Conservation (phyloP, 768 basidiomycete genomes). For the Russula vinacea region DNA sequence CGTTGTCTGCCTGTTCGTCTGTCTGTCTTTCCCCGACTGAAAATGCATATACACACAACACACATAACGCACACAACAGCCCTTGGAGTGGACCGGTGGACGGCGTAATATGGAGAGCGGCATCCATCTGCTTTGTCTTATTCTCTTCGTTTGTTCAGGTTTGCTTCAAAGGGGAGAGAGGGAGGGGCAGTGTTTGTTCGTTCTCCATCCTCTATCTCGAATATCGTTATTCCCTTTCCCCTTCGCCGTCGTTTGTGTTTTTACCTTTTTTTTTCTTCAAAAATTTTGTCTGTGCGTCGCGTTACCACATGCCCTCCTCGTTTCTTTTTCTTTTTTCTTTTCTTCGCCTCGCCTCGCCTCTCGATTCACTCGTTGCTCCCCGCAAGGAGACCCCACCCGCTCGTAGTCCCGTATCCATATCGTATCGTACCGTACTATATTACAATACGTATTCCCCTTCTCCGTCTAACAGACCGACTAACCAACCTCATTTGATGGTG, state of each 20-base stretch:
- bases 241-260: slow-evolving; percentile 18
- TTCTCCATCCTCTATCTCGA: slow-evolving; percentile 27
- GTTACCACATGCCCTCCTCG: slow-evolving; percentile 14
- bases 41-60: slow-evolving; percentile 17
- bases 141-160: slow-evolving; percentile 8
- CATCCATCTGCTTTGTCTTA: slow-evolving; percentile 10
- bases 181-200: slow-evolving; percentile 19
- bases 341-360: slow-evolving; percentile 12
- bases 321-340: neutral
- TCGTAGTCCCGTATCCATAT: slow-evolving; percentile 15
- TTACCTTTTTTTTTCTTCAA: neutral
- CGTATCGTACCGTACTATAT: slow-evolving; percentile 27
- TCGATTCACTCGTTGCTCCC: slow-evolving; percentile 19
- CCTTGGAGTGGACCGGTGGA: slow-evolving; percentile 17
- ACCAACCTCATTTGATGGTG: neutral
- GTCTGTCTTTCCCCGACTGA: slow-evolving; percentile 23
- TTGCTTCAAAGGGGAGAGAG: slow-evolving; percentile 18
- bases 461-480: slow-evolving; percentile 18
- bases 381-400: slow-evolving; percentile 13
- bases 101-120: slow-evolving; percentile 22
- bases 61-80: slow-evolving; percentile 16
- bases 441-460: slow-evolving; percentile 24
- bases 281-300: slow-evolving; percentile 18
- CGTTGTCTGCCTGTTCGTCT: slow-evolving; percentile 10
- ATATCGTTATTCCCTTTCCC: slow-evolving; percentile 28